Percentiles rank a stretch among this genome's conserved stretches.
phyloP scores from a whole-genome alignment of 2,329 filamentous ascomycete genomes.

The Colletotrichum viniferum region DNA sequence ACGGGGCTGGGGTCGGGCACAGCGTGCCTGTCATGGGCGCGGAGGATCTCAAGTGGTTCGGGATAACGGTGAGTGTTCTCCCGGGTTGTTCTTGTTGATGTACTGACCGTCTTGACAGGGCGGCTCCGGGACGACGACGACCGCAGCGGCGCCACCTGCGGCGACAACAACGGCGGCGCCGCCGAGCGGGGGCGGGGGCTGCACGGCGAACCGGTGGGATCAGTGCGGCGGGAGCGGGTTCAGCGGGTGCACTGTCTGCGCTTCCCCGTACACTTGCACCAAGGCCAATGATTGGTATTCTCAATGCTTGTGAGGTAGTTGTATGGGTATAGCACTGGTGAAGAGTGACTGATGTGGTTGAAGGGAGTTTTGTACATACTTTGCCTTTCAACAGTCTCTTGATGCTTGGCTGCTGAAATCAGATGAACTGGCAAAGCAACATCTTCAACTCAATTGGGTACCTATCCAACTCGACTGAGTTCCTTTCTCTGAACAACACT shows the following conservation, averaged over 20 bases:
- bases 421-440: not conserved
- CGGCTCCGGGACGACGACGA: conserved; percentile 15
- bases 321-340: accelerated
- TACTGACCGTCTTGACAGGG: not conserved
- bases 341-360: not conserved
- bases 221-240: conserved; percentile 25
- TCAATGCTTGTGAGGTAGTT: conserved; percentile 15
- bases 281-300: conserved; percentile 21
- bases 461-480: not conserved
- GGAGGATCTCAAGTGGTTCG: conserved; percentile 29
- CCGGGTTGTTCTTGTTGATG: not conserved
- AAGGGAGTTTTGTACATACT: not conserved
- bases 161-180: conserved; percentile 12
- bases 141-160: conserved; percentile 6
- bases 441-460: not conserved
- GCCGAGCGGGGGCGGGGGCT: conserved; percentile 4
- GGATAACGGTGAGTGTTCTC: not conserved
- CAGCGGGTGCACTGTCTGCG: conserved; percentile 18
- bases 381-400: not conserved
- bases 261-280: conserved; percentile 15
- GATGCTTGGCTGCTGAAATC: accelerated
- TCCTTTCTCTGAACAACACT: not conserved
- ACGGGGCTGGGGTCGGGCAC: conserved; percentile 34
- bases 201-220: conserved; percentile 16
- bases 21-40: conserved; percentile 35